Percentiles rank a stretch among this genome's conserved stretches.
Evolutionary conservation across 352 stramenopile species (phyloP).

Genomic region (Globisporangium parvum): DNA sequence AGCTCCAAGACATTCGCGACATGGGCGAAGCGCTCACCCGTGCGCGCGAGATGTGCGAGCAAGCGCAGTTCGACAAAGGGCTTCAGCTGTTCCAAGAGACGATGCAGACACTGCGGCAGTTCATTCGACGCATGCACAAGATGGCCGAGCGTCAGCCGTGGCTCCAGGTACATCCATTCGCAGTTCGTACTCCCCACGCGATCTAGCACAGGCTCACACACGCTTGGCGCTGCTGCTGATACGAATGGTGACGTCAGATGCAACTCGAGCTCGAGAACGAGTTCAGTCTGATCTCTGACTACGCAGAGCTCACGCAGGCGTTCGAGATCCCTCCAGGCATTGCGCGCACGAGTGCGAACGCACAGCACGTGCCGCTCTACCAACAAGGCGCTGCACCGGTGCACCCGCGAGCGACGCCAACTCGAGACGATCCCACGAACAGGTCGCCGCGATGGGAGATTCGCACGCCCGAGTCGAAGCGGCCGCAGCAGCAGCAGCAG

Average conservation of each 20-base stretch:
- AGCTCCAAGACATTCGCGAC: slow-evolving; percentile 54
- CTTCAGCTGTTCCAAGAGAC: slow-evolving; percentile 60
- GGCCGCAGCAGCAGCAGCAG: slow-evolving; percentile 10
- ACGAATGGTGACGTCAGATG: slow-evolving; percentile 26
- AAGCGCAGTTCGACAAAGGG: slow-evolving; percentile 58
- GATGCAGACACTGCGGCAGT: slow-evolving; percentile 47
- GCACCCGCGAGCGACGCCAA: slow-evolving; percentile 6
- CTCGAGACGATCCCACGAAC: slow-evolving; percentile 17
- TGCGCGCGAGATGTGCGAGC: slow-evolving; percentile 51
- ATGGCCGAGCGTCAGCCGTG: slow-evolving; percentile 75
- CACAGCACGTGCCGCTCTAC: slow-evolving; percentile 20
- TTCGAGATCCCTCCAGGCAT: slow-evolving; percentile 47
- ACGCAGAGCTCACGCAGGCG: slow-evolving; percentile 61
- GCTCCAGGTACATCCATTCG: slow-evolving; percentile 41
- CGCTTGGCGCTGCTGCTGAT: not conserved
- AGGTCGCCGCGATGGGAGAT: slow-evolving; percentile 47
- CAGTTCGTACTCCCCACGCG: no score
- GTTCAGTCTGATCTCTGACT: slow-evolving; percentile 70
- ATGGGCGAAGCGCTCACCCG: slow-evolving; percentile 61
- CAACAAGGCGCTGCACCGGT: slow-evolving; percentile 14
- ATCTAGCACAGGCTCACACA: no score
- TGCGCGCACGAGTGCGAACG: slow-evolving; percentile 2
- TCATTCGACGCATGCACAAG: slow-evolving; percentile 59
- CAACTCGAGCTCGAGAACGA: slow-evolving; percentile 82
- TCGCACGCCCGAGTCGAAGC: slow-evolving; percentile 29